Evolutionary conservation across 306 rosid species (phyloP).

Genomic region (Albizia julibrissin): DNA sequence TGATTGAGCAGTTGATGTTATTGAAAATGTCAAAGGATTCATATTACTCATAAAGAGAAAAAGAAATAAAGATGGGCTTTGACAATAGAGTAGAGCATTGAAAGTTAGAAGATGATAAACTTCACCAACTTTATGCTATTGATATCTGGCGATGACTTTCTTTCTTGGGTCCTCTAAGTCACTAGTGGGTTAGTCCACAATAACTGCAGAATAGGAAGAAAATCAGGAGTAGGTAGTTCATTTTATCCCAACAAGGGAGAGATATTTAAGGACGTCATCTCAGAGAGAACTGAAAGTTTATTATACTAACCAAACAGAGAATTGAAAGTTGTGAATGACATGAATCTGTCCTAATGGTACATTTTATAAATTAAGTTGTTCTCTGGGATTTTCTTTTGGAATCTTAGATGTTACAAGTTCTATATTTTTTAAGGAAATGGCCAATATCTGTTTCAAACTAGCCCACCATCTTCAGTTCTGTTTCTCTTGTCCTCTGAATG

Average conservation of each 20-base stretch:
- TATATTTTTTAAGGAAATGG: neutral
- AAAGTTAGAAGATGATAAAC: neutral
- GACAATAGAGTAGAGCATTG: neutral
- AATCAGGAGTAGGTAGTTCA: neutral
- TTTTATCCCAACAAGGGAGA: too few relatives aligned
- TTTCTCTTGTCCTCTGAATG: conserved; percentile 23
- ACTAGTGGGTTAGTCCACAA: neutral
- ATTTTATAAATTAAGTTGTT: neutral
- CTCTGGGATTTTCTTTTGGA: neutral
- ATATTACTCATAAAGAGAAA: neutral
- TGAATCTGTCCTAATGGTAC: neutral
- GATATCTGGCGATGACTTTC: neutral
- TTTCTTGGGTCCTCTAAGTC: neutral
- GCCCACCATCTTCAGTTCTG: neutral
- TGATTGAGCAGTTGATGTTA: neutral
- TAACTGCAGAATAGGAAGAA: neutral
- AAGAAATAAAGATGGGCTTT: neutral
- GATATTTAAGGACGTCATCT: neutral
- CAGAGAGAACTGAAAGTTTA: neutral
- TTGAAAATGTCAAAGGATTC: neutral
- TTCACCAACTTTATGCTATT: neutral
- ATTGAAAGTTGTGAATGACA: neutral
- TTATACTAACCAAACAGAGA: neutral
- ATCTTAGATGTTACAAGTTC: neutral
- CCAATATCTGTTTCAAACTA: neutral